A percentile compares a stretch with the other conserved stretches of the same genome.
phyloP scores from a whole-genome alignment of 2,329 filamentous ascomycete species.

The Pestalotiopsis fici region DNA sequence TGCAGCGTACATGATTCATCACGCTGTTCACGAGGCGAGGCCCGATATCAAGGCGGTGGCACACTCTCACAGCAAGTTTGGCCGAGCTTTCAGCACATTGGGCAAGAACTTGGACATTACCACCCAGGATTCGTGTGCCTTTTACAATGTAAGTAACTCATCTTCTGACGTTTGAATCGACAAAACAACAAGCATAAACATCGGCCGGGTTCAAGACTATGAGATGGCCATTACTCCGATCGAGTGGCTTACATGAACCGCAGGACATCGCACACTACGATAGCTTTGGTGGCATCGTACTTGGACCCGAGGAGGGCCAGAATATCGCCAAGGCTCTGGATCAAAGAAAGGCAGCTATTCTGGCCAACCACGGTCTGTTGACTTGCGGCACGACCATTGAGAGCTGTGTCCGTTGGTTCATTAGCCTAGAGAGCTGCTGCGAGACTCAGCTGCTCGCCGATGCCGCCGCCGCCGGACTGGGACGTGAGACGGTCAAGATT shows the following conservation, averaged over 20 bases:
- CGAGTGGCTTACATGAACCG: neutral
- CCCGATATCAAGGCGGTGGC: conserved; percentile 56
- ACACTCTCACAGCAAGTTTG: conserved; percentile 56
- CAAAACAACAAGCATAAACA: neutral
- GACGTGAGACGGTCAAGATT: conserved; percentile 67
- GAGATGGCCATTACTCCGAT: neutral
- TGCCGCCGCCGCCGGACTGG: conserved; percentile 61
- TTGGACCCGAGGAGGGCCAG: conserved; percentile 51
- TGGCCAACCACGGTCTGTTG: conserved; percentile 58
- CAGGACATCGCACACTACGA: conserved; percentile 41
- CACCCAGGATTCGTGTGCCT: conserved; percentile 62
- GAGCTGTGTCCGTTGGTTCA: conserved; percentile 55
- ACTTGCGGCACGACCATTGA: conserved; percentile 52
- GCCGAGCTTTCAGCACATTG: conserved; percentile 60
- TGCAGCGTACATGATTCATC: conserved; percentile 49
- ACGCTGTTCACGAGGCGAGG: conserved; percentile 53
- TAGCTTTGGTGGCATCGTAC: conserved; percentile 52
- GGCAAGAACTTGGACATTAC: conserved; percentile 66
- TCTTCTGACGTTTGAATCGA: neutral
- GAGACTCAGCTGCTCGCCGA: conserved; percentile 54
- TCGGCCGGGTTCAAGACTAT: neutral
- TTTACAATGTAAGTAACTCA: conserved; percentile 44
- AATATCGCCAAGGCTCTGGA: conserved; percentile 50
- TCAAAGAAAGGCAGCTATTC: conserved; percentile 49
- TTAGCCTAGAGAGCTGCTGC: conserved; percentile 50